Evolutionary conservation across 129 eudicot species (phyloP).

Genomic region (Escallonia rubra): DNA sequence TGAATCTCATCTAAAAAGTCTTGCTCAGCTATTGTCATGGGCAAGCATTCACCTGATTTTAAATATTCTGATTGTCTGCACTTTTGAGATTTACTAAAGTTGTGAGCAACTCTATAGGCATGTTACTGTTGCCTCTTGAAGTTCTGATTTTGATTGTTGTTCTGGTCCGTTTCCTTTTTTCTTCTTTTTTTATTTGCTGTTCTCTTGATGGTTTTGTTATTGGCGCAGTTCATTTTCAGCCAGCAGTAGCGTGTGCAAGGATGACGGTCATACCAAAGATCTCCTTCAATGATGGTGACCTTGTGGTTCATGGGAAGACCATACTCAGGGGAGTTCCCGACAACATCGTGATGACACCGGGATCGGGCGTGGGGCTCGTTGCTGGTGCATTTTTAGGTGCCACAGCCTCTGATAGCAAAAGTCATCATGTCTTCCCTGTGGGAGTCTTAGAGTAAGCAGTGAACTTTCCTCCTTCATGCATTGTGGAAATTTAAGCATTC

Average conservation of each 20-base stretch:
- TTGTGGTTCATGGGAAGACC: slow-evolving; percentile 89
- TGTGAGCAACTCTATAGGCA: no score
- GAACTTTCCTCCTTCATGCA: not conserved
- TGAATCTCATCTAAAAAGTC: no score
- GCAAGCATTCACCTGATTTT: no score
- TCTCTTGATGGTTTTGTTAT: slow-evolving; percentile 1
- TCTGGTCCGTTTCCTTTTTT: no score
- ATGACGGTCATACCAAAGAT: slow-evolving; percentile 92
- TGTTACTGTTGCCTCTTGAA: no score
- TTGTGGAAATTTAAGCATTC: not conserved
- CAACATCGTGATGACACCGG: slow-evolving; percentile 77
- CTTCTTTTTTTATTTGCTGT: no score
- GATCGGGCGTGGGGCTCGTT: slow-evolving; percentile 61
- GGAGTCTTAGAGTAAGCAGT: slow-evolving; percentile 74
- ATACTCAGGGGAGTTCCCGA: slow-evolving; percentile 72
- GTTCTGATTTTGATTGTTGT: no score
- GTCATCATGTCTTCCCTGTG: slow-evolving; percentile 85
- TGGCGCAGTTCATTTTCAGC: slow-evolving; percentile 27
- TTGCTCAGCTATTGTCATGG: no score
- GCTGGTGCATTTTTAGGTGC: slow-evolving; percentile 93
- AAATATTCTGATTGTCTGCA: no score
- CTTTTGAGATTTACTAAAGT: no score
- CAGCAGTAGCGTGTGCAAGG: slow-evolving; percentile 17
- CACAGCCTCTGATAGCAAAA: slow-evolving; percentile 51
- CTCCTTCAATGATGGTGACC: slow-evolving; percentile 67